Conservation (phyloP, 805 yeast species). For the Metschnikowia koreensis region DNA sequence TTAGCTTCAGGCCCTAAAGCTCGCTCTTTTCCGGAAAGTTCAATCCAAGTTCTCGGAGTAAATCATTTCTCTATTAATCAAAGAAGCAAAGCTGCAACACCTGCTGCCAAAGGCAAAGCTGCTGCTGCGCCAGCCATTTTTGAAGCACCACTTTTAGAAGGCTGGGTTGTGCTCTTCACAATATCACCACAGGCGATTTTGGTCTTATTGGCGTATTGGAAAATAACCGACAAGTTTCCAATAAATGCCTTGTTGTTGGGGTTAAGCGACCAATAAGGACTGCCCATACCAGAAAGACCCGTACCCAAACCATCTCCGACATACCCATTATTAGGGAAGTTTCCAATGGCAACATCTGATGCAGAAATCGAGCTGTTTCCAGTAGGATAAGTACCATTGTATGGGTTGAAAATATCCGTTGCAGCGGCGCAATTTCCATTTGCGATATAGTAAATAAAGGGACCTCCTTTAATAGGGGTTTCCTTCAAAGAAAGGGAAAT, state of each 20-base stretch:
- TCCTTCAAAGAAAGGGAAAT: slow-evolving; percentile 70
- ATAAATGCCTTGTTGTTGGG: slow-evolving; percentile 52
- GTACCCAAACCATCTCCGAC: slow-evolving; percentile 51
- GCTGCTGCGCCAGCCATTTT: neutral
- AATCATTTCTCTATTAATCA: neutral
- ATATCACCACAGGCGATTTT: slow-evolving; percentile 41
- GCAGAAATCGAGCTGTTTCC: slow-evolving; percentile 54
- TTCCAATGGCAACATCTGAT: slow-evolving; percentile 10
- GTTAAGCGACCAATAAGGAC: slow-evolving; percentile 63
- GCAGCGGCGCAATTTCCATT: slow-evolving; percentile 50
- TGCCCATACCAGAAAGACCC: slow-evolving; percentile 46
- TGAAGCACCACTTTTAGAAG: neutral
- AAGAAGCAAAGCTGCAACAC: slow-evolving; percentile 10
- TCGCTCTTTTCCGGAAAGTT: no score
- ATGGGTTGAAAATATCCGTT: slow-evolving; percentile 63
- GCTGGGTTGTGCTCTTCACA: slow-evolving; percentile 13
- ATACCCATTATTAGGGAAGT: slow-evolving; percentile 19
- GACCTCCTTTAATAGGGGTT: slow-evolving; percentile 62
- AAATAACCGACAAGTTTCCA: slow-evolving; percentile 46
- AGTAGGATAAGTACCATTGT: slow-evolving; percentile 47
- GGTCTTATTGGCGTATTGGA: slow-evolving; percentile 25
- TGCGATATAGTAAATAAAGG: slow-evolving; percentile 63
- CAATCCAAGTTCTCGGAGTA: no score
- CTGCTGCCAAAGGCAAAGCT: slow-evolving; percentile 13
- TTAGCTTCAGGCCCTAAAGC: no score